Evolutionary conservation across 1,139 yeast genomes (phyloP).

Genomic region (Lodderomyces jiufengensis): DNA sequence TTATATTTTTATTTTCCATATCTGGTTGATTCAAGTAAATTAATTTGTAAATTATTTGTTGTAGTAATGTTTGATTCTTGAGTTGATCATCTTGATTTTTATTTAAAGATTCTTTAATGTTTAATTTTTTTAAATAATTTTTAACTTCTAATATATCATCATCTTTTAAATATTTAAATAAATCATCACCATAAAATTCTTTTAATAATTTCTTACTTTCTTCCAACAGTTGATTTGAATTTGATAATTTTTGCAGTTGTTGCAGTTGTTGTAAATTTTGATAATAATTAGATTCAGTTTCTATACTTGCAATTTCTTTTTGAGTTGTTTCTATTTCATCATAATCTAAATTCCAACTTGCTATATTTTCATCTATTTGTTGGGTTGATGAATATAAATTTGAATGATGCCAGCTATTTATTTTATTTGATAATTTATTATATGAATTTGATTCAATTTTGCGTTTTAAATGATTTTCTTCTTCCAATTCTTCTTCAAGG

Average conservation of each 20-base stretch:
- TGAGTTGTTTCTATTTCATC: constrained; percentile 8
- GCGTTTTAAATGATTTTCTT: not conserved
- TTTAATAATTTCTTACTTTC: constrained; percentile 14
- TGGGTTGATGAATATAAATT: constrained; percentile 7
- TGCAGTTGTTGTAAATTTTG: too few relatives aligned
- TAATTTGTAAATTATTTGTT: constrained; percentile 17
- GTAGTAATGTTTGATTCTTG: constrained; percentile 7
- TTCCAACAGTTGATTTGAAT: constrained; percentile 8
- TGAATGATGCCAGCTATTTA: constrained; percentile 22
- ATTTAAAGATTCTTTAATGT: constrained; percentile 14
- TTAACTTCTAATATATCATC: constrained; percentile 28
- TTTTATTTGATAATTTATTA: constrained; percentile 19
- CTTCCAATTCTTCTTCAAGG: not conserved
- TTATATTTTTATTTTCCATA: too few relatives aligned
- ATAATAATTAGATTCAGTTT: too few relatives aligned
- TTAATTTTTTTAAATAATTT: constrained; percentile 22
- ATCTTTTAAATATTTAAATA: constrained; percentile 23
- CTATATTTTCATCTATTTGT: constrained; percentile 37
- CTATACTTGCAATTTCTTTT: too few relatives aligned
- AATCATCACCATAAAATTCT: constrained; percentile 36
- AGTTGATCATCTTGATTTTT: constrained; percentile 5
- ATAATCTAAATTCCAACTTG: constrained; percentile 47
- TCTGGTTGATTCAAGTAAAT: constrained; percentile 8
- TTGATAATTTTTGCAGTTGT: too few relatives aligned
- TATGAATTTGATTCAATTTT: constrained; percentile 3